Conservation (phyloP, 2,329 filamentous ascomycete species). For the Fusarium sp. region DNA sequence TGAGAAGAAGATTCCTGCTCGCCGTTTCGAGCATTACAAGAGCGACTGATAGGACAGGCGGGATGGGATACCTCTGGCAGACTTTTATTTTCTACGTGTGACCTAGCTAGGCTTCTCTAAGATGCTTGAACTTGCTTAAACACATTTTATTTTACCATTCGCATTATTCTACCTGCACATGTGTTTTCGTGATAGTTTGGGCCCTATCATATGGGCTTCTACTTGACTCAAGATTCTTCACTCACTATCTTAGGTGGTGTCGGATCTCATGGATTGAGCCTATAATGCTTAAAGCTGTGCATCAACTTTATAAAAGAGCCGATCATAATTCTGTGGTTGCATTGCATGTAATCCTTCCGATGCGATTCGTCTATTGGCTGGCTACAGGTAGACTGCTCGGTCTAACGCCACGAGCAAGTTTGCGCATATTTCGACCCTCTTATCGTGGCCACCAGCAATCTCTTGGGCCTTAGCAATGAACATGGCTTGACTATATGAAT, state of each 20-base stretch:
- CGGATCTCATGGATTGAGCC: background rate
- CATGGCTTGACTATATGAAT: background rate
- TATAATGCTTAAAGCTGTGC: rapidly evolving
- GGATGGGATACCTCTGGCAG: background rate
- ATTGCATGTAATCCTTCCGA: background rate
- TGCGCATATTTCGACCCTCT: background rate
- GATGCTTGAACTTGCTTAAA: rapidly evolving
- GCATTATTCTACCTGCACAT: background rate
- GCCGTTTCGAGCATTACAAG: background rate
- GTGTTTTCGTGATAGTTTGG: background rate
- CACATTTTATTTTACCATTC: background rate
- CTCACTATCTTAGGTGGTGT: rapidly evolving
- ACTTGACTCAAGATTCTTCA: background rate
- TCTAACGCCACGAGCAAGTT: background rate
- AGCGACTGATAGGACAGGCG: background rate
- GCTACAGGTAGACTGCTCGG: no score
- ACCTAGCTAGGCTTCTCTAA: background rate
- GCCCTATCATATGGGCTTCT: background rate
- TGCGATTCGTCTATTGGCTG: rapidly evolving
- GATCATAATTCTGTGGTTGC: rapidly evolving
- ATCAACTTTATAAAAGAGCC: rapidly evolving
- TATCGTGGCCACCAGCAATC: rapidly evolving
- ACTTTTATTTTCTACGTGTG: background rate
- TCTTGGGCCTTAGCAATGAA: background rate
- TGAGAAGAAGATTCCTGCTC: conserved; percentile 2